phyloP scores from a whole-genome alignment of 768 basidiomycete genomes.

The Cystobasidium ongulense region DNA sequence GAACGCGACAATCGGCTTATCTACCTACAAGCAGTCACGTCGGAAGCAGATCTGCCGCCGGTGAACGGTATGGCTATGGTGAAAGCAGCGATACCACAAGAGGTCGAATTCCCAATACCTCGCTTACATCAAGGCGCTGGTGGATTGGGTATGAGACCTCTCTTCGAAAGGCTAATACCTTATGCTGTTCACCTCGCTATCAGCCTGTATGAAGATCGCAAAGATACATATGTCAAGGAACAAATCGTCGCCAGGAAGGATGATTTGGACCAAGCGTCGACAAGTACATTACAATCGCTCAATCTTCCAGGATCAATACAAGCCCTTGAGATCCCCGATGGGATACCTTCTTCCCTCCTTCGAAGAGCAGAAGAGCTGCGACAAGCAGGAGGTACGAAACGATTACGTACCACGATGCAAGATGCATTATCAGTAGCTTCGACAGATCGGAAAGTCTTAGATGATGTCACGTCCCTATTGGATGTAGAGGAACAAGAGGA shows the following conservation, averaged over 20 bases:
- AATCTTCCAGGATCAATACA: slow-evolving; percentile 80
- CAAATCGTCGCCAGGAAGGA: slow-evolving; percentile 58
- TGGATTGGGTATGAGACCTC: slow-evolving; percentile 45
- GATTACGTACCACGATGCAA: slow-evolving; percentile 63
- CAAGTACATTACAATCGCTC: slow-evolving; percentile 59
- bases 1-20: slow-evolving; percentile 90
- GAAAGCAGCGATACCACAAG: slow-evolving; percentile 52
- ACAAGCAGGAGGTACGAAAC: slow-evolving; percentile 62
- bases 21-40: slow-evolving; percentile 79
- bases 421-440: slow-evolving; percentile 62
- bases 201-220: slow-evolving; percentile 80
- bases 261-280: slow-evolving; percentile 56
- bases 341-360: slow-evolving; percentile 77
- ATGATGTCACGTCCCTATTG: slow-evolving; percentile 85
- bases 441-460: slow-evolving; percentile 57
- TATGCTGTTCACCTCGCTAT: slow-evolving; percentile 86
- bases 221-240: slow-evolving; percentile 61
- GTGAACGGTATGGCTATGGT: slow-evolving; percentile 64
- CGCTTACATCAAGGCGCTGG: slow-evolving; percentile 20
- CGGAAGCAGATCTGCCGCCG: slow-evolving; percentile 58
- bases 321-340: slow-evolving; percentile 74
- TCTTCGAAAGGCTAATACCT: slow-evolving; percentile 67
- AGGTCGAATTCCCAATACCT: slow-evolving; percentile 43
- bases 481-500: slow-evolving; percentile 58
- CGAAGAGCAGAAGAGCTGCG: slow-evolving; percentile 78